These are phyloP conservation scores for Actinomortierella wolfii DNA, from an alignment of 371 early-diverging fungal species.

Conservation along the genomic window DNA sequence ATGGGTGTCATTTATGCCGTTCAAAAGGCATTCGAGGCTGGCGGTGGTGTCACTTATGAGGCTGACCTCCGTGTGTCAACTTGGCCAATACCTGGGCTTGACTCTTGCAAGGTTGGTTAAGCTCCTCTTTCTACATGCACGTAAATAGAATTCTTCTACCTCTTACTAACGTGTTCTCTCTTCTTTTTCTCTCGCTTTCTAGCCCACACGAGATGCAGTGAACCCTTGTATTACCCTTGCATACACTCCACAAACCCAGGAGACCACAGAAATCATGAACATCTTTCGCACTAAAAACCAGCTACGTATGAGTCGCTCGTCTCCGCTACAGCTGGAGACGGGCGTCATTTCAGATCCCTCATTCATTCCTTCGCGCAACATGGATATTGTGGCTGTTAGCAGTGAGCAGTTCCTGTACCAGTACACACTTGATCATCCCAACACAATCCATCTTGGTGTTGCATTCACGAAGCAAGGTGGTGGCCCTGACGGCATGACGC, in stretches of 20 bases:
- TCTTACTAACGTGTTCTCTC: neutral
- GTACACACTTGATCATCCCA: constrained; percentile 67
- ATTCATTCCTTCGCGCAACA: constrained; percentile 37
- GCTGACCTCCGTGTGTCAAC: constrained; percentile 11
- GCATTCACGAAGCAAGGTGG: constrained; percentile 37
- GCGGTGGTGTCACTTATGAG: constrained; percentile 4
- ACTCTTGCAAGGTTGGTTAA: constrained; percentile 31
- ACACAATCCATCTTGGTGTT: constrained; percentile 63
- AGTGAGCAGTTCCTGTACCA: constrained; percentile 62
- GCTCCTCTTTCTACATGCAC: neutral
- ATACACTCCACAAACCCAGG: constrained; percentile 54
- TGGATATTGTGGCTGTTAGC: constrained; percentile 65
- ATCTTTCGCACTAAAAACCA: constrained; percentile 39
- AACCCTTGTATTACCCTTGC: constrained; percentile 66
- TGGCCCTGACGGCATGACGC: constrained; percentile 4
- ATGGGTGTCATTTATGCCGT: constrained; percentile 23
- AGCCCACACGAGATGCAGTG: constrained; percentile 34
- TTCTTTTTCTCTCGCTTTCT: neutral
- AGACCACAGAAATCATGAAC: constrained; percentile 52
- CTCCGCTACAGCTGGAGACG: constrained; percentile 10
- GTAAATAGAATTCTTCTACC: neutral
- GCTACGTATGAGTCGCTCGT: constrained; percentile 16
- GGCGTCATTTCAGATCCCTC: constrained; percentile 35
- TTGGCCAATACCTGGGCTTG: constrained; percentile 35
- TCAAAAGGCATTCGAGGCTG: constrained; percentile 13